Evolutionary conservation across 2,329 filamentous ascomycete species (phyloP).

Genomic region (Apiospora koreana): DNA sequence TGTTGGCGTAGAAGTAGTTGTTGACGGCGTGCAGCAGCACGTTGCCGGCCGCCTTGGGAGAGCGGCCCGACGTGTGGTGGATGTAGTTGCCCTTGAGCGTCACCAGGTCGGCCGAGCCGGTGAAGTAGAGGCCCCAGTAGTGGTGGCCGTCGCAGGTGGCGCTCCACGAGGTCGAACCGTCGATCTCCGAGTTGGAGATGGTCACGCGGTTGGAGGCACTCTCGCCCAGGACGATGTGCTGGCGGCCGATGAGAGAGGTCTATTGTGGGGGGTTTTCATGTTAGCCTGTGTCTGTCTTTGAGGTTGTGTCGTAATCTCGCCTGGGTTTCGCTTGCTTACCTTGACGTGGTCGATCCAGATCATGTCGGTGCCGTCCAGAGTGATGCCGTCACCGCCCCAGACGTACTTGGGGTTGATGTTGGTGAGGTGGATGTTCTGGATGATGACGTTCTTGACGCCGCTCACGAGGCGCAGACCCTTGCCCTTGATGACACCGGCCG

Average conservation of each 20-base stretch:
- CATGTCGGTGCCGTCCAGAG: conserved; percentile 26
- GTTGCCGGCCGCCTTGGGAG: conserved; percentile 41
- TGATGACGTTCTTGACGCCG: conserved; percentile 58
- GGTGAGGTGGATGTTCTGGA: conserved; percentile 59
- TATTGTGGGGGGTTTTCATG: not conserved
- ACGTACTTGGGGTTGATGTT: conserved; percentile 59
- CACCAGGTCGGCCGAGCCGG: conserved; percentile 38
- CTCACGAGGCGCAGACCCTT: conserved; percentile 24
- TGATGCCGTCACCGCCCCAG: conserved; percentile 62
- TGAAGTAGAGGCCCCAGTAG: conserved; percentile 46
- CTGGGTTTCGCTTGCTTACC: conserved; percentile 11
- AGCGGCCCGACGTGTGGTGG: conserved; percentile 43
- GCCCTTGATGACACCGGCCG: conserved; percentile 51
- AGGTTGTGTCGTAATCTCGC: not conserved
- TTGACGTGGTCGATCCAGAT: conserved; percentile 25
- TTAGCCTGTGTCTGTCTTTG: not conserved
- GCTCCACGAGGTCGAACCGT: conserved; percentile 41
- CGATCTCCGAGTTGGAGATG: conserved; percentile 46
- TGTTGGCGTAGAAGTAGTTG: conserved; percentile 41
- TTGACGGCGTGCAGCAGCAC: conserved; percentile 38
- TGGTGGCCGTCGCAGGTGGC: conserved; percentile 44
- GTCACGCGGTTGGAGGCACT: conserved; percentile 38
- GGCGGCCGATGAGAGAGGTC: conserved; percentile 42
- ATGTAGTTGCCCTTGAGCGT: conserved; percentile 46
- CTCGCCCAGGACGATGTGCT: conserved; percentile 41